Base-by-base conservation (phyloP, 352 stramenopile species). In the Phytophthora pluvialis region DNA sequence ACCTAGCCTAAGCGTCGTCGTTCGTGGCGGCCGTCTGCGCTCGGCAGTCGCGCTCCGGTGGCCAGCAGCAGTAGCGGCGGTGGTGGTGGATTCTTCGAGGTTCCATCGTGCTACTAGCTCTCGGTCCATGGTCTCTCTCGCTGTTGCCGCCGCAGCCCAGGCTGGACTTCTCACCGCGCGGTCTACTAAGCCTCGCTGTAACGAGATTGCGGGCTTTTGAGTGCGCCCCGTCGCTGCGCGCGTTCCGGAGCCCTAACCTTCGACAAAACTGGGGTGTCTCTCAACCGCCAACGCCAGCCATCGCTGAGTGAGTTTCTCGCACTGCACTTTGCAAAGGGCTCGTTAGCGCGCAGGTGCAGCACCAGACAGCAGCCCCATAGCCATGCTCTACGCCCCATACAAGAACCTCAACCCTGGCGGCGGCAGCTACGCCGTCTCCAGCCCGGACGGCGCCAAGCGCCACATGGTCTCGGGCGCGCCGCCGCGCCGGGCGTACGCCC, bases 291-390 rank as follows among this genome's bases (percentile, higher is more conserved):
- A 5, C 25, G 4, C 12, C 35, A 25, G 12, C 21, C 38, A 35
- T 2, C 31, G 31, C 16, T 11, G 44, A 5, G 18, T n/a, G 13
- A 13, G 29, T 26, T 40, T 28, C 29, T 57, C 12, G 21, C 40
- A 46, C 48, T 67, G 67, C 63, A 72, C 44, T 72, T 64, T 59
- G 51, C 60, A 64, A 69, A 63, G 4, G 44, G 21, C 21, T 42
- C 29, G 31, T 46, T 64, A 49, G 21, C 35, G n/a, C 52, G 8
- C 51, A 64, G n/a, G 60, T 16, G 10, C 1, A 21, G 21, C 21
- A 21, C n/a, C 12, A 42, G 36, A 5, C 1, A 44, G 13, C 16
- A 44, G 21, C 9, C 3, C 38, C n/a, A 6, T 31, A 1, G 31
- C 16, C 12, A 53, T 53, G 46, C 32, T 40, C 9, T 70, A 60